phyloP scores from a whole-genome alignment of 1,284 basidiomycete genomes.

The Sphaerobolus stellatus region DNA sequence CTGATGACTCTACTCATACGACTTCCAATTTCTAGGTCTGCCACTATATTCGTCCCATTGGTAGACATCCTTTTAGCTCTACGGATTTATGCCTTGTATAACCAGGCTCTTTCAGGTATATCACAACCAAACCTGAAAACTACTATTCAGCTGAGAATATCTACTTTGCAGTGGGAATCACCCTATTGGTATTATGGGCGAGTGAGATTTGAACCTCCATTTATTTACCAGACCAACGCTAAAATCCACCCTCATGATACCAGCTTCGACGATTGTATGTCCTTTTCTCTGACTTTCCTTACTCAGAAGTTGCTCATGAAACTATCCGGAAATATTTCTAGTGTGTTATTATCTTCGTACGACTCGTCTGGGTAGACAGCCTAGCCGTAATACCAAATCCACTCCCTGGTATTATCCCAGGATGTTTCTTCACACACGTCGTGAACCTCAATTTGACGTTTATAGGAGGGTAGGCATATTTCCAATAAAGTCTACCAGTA shows the following conservation, averaged over 20 bases:
- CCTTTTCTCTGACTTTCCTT: too few species aligned
- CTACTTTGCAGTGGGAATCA: neutral
- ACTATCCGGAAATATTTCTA: neutral
- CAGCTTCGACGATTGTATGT: neutral
- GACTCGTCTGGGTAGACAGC: neutral
- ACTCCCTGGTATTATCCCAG: neutral
- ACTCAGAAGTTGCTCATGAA: neutral
- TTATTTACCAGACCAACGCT: neutral
- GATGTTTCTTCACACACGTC: neutral
- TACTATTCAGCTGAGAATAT: neutral
- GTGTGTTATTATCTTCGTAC: neutral
- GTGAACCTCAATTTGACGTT: neutral
- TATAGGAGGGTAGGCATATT: neutral
- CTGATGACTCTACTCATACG: too few species aligned
- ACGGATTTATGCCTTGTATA: constrained; percentile 3
- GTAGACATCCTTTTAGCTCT: neutral
- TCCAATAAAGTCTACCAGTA: neutral
- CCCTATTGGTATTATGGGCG: neutral
- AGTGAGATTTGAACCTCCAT: neutral
- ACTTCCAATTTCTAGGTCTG: too few species aligned
- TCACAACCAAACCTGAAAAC: neutral
- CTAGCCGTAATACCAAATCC: neutral
- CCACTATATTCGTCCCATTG: too few species aligned
- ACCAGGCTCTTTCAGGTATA: neutral
- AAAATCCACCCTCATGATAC: neutral